phyloP scores from a whole-genome alignment of 768 basidiomycete species.

The Hypholoma sublateritium region DNA sequence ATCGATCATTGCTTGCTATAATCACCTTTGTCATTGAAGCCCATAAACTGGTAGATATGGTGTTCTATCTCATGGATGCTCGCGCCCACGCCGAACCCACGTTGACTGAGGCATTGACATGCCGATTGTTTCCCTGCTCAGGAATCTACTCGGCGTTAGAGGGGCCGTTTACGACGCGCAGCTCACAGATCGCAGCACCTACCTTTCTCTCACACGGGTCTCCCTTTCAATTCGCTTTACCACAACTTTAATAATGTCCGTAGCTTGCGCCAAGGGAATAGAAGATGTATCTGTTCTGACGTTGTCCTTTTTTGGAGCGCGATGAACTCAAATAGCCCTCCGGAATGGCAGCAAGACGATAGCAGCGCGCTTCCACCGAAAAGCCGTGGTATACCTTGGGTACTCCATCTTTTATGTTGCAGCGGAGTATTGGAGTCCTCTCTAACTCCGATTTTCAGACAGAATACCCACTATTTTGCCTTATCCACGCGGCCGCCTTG shows the following conservation, averaged over 20 bases:
- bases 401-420: not conserved
- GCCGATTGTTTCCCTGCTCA: not conserved
- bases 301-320: not conserved
- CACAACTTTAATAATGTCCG: not conserved
- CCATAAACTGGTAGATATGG: too few species aligned
- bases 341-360: not conserved
- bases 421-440: slow-evolving; percentile 31
- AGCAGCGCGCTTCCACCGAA: not conserved
- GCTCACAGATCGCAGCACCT: not conserved
- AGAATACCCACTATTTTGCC: not conserved
- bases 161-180: slow-evolving; percentile 1
- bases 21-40: too few species aligned
- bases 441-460: slow-evolving; percentile 22
- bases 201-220: not conserved
- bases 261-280: not conserved
- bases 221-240: not conserved
- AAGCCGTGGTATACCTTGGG: not conserved
- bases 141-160: slow-evolving; percentile 8
- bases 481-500: not conserved
- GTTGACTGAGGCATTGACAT: not conserved
- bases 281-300: not conserved
- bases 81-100: too few species aligned
- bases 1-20: too few species aligned
- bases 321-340: not conserved
- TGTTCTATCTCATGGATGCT: too few species aligned